Base-by-base conservation (phyloP, 164 flowering plant species). In the Hamamelis virginiana region DNA sequence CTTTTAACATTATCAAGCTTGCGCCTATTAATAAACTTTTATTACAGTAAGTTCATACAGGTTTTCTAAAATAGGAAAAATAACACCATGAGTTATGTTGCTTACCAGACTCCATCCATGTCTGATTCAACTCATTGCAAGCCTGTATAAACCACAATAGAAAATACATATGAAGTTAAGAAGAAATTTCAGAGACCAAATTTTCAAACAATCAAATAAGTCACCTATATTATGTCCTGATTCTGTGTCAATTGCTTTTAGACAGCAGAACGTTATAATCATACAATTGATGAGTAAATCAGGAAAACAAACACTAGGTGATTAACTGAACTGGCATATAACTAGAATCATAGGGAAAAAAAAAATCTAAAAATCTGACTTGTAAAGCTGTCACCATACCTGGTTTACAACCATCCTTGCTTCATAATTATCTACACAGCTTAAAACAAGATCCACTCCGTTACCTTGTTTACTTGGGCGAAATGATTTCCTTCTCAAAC, bases 21-120 rank as follows among this genome's bases (percentile, higher is more conserved):
- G 41, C 41, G 6, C 41, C 2, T 33, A 33, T 33, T 33, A 33
- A 33, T 33, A 33, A 33, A 33, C 25, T 25, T 60, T 28, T 14
- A 15, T 8, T 27, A 28, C 43, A 3, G 19, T 6, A 26, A 11
- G 50, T n/a, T 41, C 26, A n/a, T 4, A 21, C 16, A 62, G 19
- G 4, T 50, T 18, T 11, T 33, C 11, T 43, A 18, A 19, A 10
- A 28, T 0, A 27, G 23, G 27, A 26, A 48, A 11, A 56, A 9
- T 23, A 28, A 26, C 19, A 28, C 9, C 28, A 26, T 22, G 33
- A 48, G 63, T 58, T 10, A 48, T 28, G 18, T 67, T 44, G 25
- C 84, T 75, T 80, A 95, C 99, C 99, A 69, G 99, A 95, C 69
- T 95, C 99, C 97, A 95, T 91, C 99, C 99, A 95, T 50, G 92